These are phyloP conservation scores for Podospora anserina DNA, from an alignment of 495 filamentous ascomycete species.

Conservation along the genomic window DNA sequence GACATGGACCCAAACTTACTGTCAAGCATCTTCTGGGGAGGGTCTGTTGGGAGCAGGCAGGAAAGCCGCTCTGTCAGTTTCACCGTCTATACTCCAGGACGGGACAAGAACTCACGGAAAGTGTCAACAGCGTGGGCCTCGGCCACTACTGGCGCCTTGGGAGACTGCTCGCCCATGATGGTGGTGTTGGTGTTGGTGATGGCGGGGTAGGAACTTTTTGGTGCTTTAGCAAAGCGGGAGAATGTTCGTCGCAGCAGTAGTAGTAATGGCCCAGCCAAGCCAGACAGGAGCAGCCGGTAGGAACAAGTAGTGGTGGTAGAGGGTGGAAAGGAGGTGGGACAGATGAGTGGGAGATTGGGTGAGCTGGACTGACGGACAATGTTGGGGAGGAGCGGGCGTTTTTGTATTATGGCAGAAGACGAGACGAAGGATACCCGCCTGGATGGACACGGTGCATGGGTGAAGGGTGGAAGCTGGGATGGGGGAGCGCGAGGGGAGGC, in stretches of 20 bases:
- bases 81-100: background rate
- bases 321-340: conserved; percentile 10
- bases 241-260: background rate
- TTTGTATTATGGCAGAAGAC: conserved; percentile 32
- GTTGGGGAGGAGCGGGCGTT: conserved; percentile 21
- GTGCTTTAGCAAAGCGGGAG: background rate
- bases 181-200: conserved; percentile 26
- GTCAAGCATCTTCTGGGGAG: conserved; percentile 57
- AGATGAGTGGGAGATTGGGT: conserved; percentile 4
- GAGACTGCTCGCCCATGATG: conserved; percentile 64
- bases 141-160: conserved; percentile 65
- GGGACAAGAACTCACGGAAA: conserved; percentile 53
- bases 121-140: conserved; percentile 87
- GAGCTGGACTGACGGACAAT: conserved; percentile 9
- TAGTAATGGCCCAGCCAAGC: background rate
- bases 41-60: conserved; percentile 35
- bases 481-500: background rate
- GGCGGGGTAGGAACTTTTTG: conserved; percentile 26
- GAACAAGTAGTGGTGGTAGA: background rate
- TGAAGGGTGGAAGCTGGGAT: conserved; percentile 21
- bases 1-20: conserved; percentile 47
- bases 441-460: conserved; percentile 28
- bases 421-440: conserved; percentile 27
- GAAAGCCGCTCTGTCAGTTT: conserved; percentile 20
- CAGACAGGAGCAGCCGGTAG: background rate